phyloP scores from a whole-genome alignment of 1,139 yeast species.

The Chernovozyma sophiae-reginae region DNA sequence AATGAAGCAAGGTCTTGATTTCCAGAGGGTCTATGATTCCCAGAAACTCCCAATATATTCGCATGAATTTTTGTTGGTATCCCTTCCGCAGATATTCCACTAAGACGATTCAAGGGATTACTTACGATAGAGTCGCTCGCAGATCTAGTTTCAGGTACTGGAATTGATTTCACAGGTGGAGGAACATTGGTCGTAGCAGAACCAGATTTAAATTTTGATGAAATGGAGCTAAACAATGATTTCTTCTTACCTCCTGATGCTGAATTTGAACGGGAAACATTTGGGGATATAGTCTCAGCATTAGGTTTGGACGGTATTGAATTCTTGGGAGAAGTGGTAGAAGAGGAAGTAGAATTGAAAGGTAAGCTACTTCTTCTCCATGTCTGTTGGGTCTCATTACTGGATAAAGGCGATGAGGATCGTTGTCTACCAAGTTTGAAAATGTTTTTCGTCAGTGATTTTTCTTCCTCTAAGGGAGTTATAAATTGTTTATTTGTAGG shows the following conservation, averaged over 20 bases:
- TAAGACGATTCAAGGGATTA: neutral
- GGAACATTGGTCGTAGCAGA: constrained; percentile 1
- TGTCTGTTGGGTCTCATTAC: neutral
- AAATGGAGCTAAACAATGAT: constrained; percentile 47
- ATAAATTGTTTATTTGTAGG: neutral
- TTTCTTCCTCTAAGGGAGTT: neutral
- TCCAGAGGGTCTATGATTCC: constrained; percentile 3
- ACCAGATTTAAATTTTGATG: constrained; percentile 48
- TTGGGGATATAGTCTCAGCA: constrained; percentile 12
- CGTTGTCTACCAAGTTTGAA: constrained; percentile 30
- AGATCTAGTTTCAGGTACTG: constrained; percentile 3
- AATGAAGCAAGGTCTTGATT: constrained; percentile 21
- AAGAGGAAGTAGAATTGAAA: constrained; percentile 5
- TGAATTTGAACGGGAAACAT: constrained; percentile 22
- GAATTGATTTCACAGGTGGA: neutral
- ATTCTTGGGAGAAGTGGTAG: constrained; percentile 1
- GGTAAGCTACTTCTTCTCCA: constrained; percentile 17
- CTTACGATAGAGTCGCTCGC: neutral
- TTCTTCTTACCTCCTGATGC: constrained; percentile 24
- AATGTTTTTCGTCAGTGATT: constrained; percentile 6
- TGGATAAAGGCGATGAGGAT: constrained; percentile 24
- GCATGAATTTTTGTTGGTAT: constrained; percentile 7
- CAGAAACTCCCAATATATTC: constrained; percentile 15
- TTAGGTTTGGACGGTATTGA: constrained; percentile 6
- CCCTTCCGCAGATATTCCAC: neutral